phyloP scores from a whole-genome alignment of 148 eudicot genomes.

The Polygonum maritimum region DNA sequence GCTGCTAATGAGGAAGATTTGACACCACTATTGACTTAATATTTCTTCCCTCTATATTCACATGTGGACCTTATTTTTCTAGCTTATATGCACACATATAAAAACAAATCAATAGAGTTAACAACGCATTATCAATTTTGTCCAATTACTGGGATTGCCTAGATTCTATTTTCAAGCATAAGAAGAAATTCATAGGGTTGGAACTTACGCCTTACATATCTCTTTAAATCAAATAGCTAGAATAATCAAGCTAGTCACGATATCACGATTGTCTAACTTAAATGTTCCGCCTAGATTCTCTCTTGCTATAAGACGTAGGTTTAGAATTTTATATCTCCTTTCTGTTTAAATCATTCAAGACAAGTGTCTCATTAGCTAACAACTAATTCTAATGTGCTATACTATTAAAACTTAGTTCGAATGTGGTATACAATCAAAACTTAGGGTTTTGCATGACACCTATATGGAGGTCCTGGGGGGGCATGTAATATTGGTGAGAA shows the following conservation, averaged over 20 bases:
- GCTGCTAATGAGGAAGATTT: not conserved
- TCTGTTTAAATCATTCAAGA: not conserved
- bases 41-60: not conserved
- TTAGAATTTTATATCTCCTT: not conserved
- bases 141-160: not conserved
- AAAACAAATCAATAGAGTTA: not conserved
- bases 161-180: not conserved
- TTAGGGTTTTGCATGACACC: not conserved
- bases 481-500: too few species aligned
- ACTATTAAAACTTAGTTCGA: too few species aligned
- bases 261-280: not conserved
- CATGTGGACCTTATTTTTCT: not conserved
- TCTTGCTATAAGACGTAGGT: not conserved
- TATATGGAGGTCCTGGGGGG: not conserved
- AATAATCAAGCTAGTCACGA: not conserved
- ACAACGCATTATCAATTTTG: not conserved
- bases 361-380: not conserved
- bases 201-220: not conserved
- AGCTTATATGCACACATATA: not conserved
- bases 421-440: not conserved
- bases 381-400: not conserved
- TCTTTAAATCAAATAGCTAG: not conserved
- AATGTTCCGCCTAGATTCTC: not conserved
- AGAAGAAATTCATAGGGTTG: not conserved
- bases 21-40: not conserved